Evolutionary conservation across 2,329 filamentous ascomycete genomes (phyloP).

Genomic region (Trichoderma koningii): DNA sequence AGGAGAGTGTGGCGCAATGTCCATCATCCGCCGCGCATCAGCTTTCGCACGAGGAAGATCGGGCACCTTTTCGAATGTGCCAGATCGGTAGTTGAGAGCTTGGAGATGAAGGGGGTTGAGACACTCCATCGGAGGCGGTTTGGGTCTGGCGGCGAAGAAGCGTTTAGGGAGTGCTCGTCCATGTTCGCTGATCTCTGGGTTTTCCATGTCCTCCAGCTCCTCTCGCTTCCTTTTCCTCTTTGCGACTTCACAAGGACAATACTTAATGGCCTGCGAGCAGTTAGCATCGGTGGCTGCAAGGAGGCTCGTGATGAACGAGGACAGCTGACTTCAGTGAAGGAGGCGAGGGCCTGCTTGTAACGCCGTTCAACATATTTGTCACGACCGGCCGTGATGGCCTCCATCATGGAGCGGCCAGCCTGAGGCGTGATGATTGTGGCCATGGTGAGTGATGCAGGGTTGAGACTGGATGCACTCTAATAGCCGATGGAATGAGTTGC

Average conservation of each 20-base stretch:
- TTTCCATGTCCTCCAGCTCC: slow-evolving; percentile 30
- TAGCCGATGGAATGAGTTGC: neutral
- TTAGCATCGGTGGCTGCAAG: neutral
- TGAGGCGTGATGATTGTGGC: slow-evolving; percentile 5
- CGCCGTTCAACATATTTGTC: slow-evolving; percentile 39
- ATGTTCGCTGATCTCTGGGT: neutral
- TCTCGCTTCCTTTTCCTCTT: slow-evolving; percentile 42
- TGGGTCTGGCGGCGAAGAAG: neutral
- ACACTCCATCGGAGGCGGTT: slow-evolving; percentile 37
- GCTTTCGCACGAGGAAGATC: slow-evolving; percentile 43
- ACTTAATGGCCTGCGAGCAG: slow-evolving; percentile 40
- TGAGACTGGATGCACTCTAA: neutral
- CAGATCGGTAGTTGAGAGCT: slow-evolving; percentile 47
- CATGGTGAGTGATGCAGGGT: too few relatives aligned
- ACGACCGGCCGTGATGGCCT: slow-evolving; percentile 40
- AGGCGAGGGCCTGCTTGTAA: slow-evolving; percentile 42
- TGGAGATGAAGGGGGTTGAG: slow-evolving; percentile 43
- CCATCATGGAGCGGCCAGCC: slow-evolving; percentile 32
- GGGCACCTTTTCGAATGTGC: slow-evolving; percentile 44
- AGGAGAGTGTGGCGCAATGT: slow-evolving; percentile 44
- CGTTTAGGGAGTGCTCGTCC: neutral
- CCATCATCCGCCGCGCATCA: slow-evolving; percentile 48
- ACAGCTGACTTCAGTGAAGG: slow-evolving; percentile 41
- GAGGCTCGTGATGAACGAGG: neutral
- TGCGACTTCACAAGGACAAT: slow-evolving; percentile 40